These are phyloP conservation scores for Naegleria gruberi DNA, from an alignment of 208 protist species.

Conservation along the genomic window DNA sequence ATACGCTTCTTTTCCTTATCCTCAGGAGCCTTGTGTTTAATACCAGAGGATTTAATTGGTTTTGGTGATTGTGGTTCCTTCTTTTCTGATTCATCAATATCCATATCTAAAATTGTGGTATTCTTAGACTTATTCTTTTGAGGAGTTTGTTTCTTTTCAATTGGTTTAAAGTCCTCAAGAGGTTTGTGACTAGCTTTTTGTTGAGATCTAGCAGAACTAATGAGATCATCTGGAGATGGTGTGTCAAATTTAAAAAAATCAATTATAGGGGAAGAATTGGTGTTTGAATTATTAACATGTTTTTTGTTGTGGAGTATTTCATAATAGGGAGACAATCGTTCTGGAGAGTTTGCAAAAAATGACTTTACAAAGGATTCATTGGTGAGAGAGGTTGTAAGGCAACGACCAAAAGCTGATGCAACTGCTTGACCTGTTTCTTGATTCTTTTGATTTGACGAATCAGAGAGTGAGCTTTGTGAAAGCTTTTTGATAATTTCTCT, in stretches of 20 bases:
- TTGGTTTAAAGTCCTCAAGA: neutral
- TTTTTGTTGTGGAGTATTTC: neutral
- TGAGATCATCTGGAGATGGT: neutral
- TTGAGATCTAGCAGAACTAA: neutral
- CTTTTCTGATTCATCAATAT: neutral
- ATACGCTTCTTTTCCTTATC: slow-evolving; percentile 21
- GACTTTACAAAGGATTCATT: neutral
- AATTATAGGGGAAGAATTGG: neutral
- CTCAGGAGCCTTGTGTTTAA: neutral
- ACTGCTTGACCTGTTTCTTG: neutral
- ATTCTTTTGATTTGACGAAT: neutral
- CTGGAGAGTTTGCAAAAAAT: neutral
- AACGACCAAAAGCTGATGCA: neutral
- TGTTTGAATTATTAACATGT: neutral
- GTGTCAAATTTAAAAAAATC: neutral
- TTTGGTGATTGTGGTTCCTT: neutral
- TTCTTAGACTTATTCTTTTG: neutral
- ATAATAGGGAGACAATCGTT: neutral
- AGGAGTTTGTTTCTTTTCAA: neutral
- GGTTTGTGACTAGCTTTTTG: neutral
- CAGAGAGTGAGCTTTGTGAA: neutral
- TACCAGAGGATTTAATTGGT: neutral
- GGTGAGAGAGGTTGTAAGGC: neutral
- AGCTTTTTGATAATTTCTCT: neutral
- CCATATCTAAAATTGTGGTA: too few relatives aligned